Base-by-base conservation (phyloP, 225 moss, liverwort and hornwort species). In the Pleurozium schreberi region DNA sequence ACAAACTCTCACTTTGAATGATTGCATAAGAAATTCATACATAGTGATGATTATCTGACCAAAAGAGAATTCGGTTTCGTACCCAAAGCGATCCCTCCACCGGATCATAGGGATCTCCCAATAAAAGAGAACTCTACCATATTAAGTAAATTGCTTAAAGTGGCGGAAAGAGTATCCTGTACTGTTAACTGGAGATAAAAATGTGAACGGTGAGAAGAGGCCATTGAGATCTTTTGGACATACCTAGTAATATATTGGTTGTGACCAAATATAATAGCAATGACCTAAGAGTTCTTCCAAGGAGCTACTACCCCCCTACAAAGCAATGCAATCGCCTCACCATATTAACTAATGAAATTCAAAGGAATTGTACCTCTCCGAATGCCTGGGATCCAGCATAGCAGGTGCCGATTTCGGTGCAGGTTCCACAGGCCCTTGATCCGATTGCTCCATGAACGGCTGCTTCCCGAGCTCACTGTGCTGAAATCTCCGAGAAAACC, bases 321-420 rank as follows among this genome's bases (percentile, higher is more conserved):
- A 45, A 65, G 74, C 64, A 53, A 45, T 74, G 60, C 86, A 75
- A 71, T 69, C 65, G 57, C 75, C 67, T 64, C 64, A 57, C 12
- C 20, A 83, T n/a, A 19, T 73, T 13, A 38, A 21, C 34, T 28
- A 49, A 52, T 42, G 75, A 84, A 75, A 77, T 42, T 84, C 80
- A 75, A 70, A 40, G 40, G 18, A 77, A 58, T 36, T 60, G 40
- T 55, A 93, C 93, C 92, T 91, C 91, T 93, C 93, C 67, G 92
- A 93, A 79, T 91, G 92, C 88, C 92, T 88, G 84, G 93, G 87
- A 90, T 93, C 93, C 86, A 93, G 84, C 90, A 93, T 87, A 25
- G 91, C 91, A 49, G 91, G 91, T 55, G 92, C 85, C 36, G 92
- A 84, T 70, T 55, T 92, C 42, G 89, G 62, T 27, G 81, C 75